Evolutionary conservation across 2,329 filamentous ascomycete species (phyloP), one percentile per base, ranked within the genome.

Genomic region (Venturia carpophila): DNA sequence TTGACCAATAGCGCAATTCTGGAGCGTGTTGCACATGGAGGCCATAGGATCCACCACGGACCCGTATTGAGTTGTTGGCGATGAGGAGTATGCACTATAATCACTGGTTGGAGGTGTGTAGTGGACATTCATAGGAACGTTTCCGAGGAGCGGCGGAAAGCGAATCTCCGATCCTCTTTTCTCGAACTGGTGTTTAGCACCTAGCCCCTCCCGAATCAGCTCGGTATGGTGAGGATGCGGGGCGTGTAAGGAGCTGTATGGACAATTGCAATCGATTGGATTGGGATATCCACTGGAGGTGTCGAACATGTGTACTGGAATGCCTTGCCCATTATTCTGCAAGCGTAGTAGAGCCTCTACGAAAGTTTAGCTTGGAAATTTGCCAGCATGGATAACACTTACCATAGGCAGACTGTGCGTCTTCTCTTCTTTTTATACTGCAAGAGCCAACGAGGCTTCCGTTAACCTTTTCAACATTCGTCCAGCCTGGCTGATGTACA

Each of bases 251-350:
- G 30, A n/a, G 52, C 30, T 58, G 7, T 67, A 63, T 7, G 67
- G 70, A 65, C 75, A 76, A 64, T 76, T 76, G 68, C 75, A 76
- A 62, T 69, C 71, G 55, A 74, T 66, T 52, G 75, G 63, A 19
- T 69, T 67, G 55, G 75, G 41, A 69, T 69, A 0, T 70, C 67
- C 49, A 62, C 71, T 39, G 15, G 67, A 67, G 11, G 62, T 65
- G 34, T 68, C 67, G 27, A 67, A 68, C 42, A 64, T 66, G 66
- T 72, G 62, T 11, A 68, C 73, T 73, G 49, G 15, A 37, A 47
- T 13, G 42, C 5, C 37, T 56, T 42, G 43, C 39, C 34, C 55
- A 39, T 62, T 37, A n/a, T 43, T 4, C 62, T 55, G 42, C 24
- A 41, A 27, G 21, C 47, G 47, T 15, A 52, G 21, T 4, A 52